phyloP scores from a whole-genome alignment of 2,329 filamentous ascomycete genomes.

The Cordyceps fumosorosea region DNA sequence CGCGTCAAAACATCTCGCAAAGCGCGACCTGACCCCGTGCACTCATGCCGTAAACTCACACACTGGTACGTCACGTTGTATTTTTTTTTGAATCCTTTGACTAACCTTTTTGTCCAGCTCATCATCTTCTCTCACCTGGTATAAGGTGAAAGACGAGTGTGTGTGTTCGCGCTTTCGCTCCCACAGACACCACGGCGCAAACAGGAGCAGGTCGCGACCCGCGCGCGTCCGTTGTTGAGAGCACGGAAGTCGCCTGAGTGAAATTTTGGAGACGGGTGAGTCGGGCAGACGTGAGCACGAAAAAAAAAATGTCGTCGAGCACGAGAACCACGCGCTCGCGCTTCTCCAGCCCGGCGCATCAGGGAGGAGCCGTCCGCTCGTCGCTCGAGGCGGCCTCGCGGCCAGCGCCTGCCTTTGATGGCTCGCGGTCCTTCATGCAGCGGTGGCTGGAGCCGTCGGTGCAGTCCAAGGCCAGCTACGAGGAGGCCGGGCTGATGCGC shows the following conservation, averaged over 20 bases:
- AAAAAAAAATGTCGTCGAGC: conserved; percentile 34
- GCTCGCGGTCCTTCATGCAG: conserved; percentile 45
- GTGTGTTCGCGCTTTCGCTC: neutral
- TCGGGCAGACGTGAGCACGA: conserved; percentile 1
- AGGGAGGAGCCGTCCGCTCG: conserved; percentile 20
- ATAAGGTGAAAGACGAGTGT: neutral
- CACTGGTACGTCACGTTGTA: neutral
- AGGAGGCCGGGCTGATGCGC: conserved; percentile 67
- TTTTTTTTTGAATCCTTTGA: neutral
- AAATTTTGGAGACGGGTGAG: conserved; percentile 14
- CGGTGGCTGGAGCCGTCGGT: conserved; percentile 53
- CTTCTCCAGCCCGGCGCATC: conserved; percentile 46
- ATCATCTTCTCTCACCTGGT: neutral
- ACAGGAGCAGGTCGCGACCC: neutral
- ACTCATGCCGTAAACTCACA: neutral
- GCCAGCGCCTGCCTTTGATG: conserved; percentile 25
- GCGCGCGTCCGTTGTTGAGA: neutral
- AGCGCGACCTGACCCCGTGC: neutral
- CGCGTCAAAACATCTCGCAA: conserved; percentile 7
- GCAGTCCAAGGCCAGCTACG: conserved; percentile 62
- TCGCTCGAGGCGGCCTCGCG: conserved; percentile 29
- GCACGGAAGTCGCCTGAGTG: neutral
- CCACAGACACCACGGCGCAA: neutral
- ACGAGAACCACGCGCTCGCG: conserved; percentile 49
- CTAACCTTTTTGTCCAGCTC: neutral